Evolutionary conservation across 2,329 filamentous ascomycete species (phyloP), one percentile per base, ranked within the genome.

Genomic region (Thyridium curvatum): DNA sequence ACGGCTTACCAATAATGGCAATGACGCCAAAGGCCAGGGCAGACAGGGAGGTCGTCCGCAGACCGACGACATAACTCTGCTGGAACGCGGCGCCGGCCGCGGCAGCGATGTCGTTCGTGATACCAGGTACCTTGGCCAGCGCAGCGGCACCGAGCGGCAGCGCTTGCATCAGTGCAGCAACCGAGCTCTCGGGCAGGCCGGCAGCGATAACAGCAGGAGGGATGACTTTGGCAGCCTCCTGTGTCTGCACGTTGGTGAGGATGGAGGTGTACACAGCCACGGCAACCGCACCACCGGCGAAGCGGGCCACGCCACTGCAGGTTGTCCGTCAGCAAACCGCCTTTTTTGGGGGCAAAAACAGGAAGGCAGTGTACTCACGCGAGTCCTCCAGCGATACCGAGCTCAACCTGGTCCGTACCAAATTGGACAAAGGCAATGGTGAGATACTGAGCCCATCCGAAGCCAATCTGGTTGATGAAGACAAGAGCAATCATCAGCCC

Each of bases 401-500:
- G 57, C 35, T 71, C 65, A 14, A 64, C 58, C 43, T 73, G 70
- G 18, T 66, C 60, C 3, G 68, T 66, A n/a, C 67, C 68, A 41
- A 71, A 63, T 47, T 72, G 69, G 6, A 64, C 67, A 43, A 68
- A 64, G 2, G 68, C 65, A 45, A 74, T 71, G 14, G 60, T 64
- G 15, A 71, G 51, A 39, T 70, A 69, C 40, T 68, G 58, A 3
- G 61, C 66, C 62, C 65, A 71, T 6, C 67, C 67, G 45, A 68
- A 73, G 4, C 61, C 67, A 12, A 58, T 53, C 47, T 66, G 56
- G 5, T 59, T 59, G 13, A 71, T 53, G 48, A 71, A 71, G 12
- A 66, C 55, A 38, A 72, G 68, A 0, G 66, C 68, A 35, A 70
- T 65, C 51, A 68, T 66, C 43, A 65, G 58, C 5, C 60, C 65